Percentiles rank a stretch among this genome's conserved stretches.
Evolutionary conservation across 768 basidiomycete genomes (phyloP).

Genomic region (Lentinula detonsa): DNA sequence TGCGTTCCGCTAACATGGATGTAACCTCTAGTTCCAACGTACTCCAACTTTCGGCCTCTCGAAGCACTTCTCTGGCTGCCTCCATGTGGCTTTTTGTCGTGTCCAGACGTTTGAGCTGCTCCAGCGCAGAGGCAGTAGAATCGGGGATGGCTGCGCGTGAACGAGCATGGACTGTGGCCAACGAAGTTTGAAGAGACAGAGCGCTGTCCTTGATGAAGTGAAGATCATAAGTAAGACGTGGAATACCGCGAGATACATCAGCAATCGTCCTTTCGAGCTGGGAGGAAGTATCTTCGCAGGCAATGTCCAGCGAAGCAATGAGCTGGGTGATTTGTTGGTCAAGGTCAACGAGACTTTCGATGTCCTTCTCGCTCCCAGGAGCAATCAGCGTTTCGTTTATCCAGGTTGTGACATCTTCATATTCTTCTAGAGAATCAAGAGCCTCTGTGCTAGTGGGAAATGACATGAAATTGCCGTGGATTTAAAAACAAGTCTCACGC

Average conservation of each 20-base stretch:
- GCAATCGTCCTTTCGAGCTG: conserved; percentile 86
- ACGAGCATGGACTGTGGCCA: conserved; percentile 56
- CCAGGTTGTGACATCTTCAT: conserved; percentile 62
- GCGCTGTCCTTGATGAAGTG: conserved; percentile 97
- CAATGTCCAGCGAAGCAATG: conserved; percentile 75
- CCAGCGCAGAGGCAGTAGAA: conserved; percentile 61
- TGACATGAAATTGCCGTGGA: conserved; percentile 5
- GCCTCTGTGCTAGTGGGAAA: conserved; percentile 32
- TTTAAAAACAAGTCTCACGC: no score
- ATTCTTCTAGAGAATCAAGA: conserved; percentile 51
- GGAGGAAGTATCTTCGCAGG: conserved; percentile 82
- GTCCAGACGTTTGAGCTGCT: conserved; percentile 77
- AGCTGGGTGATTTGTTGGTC: conserved; percentile 74
- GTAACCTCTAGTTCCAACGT: conserved; percentile 92
- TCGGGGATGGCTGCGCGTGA: conserved; percentile 46
- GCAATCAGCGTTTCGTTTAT: conserved; percentile 55
- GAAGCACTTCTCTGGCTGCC: conserved; percentile 79
- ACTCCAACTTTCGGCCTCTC: conserved; percentile 96
- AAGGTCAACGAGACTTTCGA: conserved; percentile 46
- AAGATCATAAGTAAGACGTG: conserved; percentile 89
- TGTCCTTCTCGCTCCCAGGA: conserved; percentile 22
- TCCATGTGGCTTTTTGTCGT: conserved; percentile 84
- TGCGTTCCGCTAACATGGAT: conserved; percentile 69
- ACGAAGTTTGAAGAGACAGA: conserved; percentile 59
- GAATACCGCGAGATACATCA: conserved; percentile 87